These are phyloP conservation scores for Symmetrospora coprosmae DNA, from an alignment of 768 basidiomycete genomes.

Conservation along the genomic window DNA sequence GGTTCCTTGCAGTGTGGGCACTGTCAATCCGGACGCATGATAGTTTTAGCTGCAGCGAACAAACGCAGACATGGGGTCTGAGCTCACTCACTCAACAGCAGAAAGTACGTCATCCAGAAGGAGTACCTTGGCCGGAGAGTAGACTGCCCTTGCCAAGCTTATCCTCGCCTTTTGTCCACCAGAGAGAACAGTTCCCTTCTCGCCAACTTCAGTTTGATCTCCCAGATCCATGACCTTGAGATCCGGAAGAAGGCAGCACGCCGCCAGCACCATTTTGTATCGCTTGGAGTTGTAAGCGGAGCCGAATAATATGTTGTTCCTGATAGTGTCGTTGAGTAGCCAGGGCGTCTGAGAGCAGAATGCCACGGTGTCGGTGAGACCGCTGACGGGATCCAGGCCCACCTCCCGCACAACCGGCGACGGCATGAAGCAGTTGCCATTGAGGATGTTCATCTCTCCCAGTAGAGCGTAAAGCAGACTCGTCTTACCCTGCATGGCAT, in stretches of 20 bases:
- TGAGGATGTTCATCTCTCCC: constrained; percentile 31
- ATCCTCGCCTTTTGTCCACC: constrained; percentile 35
- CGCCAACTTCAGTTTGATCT: constrained; percentile 48
- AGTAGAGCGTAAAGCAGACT: constrained; percentile 28
- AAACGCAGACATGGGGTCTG: background rate
- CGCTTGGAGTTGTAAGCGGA: constrained; percentile 49
- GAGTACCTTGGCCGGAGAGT: constrained; percentile 54
- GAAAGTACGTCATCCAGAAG: constrained; percentile 31
- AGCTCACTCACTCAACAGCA: constrained; percentile 48
- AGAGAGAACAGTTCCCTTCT: constrained; percentile 23
- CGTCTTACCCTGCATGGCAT: constrained; percentile 25
- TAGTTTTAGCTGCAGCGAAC: background rate
- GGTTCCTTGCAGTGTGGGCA: constrained; percentile 59
- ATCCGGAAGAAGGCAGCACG: constrained; percentile 61
- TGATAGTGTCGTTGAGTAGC: constrained; percentile 68
- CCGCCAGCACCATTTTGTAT: constrained; percentile 56
- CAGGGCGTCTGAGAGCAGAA: constrained; percentile 54
- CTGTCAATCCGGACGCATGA: background rate
- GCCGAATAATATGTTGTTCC: constrained; percentile 67
- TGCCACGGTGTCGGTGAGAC: constrained; percentile 47
- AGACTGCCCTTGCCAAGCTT: constrained; percentile 77
- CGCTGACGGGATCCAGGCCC: constrained; percentile 39
- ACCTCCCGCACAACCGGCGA: constrained; percentile 19
- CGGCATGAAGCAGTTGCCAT: constrained; percentile 17
- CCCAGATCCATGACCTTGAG: constrained; percentile 58